These are phyloP conservation scores for Oryza nivara DNA, from an alignment of 176 grass and related monocot species.

Conservation along the genomic window DNA sequence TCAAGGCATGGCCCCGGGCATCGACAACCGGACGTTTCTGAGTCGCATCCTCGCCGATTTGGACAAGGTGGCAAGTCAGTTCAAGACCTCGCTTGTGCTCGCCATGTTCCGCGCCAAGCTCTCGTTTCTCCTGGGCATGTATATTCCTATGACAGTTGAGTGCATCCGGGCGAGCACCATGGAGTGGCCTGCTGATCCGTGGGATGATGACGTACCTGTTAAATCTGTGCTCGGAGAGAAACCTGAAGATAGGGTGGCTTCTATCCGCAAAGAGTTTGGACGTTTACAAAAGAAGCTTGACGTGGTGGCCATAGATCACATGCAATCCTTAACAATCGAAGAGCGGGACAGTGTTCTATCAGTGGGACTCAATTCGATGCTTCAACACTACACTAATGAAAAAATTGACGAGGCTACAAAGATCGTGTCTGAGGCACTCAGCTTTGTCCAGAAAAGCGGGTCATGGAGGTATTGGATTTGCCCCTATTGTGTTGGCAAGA, in stretches of 20 bases:
- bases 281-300: background rate
- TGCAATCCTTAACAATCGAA: background rate
- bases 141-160: background rate
- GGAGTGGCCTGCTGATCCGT: background rate
- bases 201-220: background rate
- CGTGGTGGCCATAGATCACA: background rate
- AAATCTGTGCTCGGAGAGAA: background rate
- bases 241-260: background rate
- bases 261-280: background rate
- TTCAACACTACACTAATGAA: background rate
- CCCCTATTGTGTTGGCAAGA: slow-evolving; percentile 14
- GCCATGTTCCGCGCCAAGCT: background rate
- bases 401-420: background rate
- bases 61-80: background rate
- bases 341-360: background rate
- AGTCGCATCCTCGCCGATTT: background rate
- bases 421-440: background rate
- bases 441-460: background rate
- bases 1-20: background rate
- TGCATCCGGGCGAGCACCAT: background rate
- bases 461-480: slow-evolving; percentile 19
- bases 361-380: background rate
- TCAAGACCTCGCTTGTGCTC: background rate
- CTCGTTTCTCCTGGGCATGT: background rate
- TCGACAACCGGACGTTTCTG: background rate